Evolutionary conservation across 345 rosid genomes (phyloP).

Genomic region (Arabidopsis thaliana): TAIR10.1 NC_003070.9:648001-648500

Average conservation of each 20-base stretch:
- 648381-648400: conserved; percentile 81
- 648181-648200: conserved; percentile 64
- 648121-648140: conserved; percentile 86
- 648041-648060: neutral
- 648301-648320: conserved; percentile 12
- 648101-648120: conserved; percentile 97
- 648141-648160: conserved; percentile 72
- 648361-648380: conserved; percentile 86
- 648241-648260: conserved; percentile 73
- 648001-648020: neutral
- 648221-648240: conserved; percentile 84
- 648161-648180: conserved; percentile 75
- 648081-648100: conserved; percentile 32
- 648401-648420: conserved; percentile 72
- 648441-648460: conserved; percentile 19
- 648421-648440: conserved; percentile 75
- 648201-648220: conserved; percentile 76
- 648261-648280: conserved; percentile 72
- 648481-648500: neutral
- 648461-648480: conserved; percentile 13
- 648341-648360: conserved; percentile 38
- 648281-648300: conserved; percentile 24
- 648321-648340: neutral
- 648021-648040: conserved; percentile 10
- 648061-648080: conserved; percentile 8